Conservation (phyloP, 129 eudicot species). For the Daucus carota region DNA sequence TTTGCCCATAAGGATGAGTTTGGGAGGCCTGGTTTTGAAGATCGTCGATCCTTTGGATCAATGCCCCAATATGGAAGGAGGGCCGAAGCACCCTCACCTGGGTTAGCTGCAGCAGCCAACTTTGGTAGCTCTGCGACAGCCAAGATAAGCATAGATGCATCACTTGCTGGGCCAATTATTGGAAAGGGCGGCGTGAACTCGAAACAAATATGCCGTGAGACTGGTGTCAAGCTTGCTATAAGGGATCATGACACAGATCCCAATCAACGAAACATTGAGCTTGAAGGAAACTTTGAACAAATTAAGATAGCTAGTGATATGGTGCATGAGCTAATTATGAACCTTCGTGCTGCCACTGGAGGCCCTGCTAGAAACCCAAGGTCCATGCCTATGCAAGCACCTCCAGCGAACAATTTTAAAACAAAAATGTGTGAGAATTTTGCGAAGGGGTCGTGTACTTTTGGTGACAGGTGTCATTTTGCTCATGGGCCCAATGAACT, state of each 20-base stretch:
- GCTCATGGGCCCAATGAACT: conserved; percentile 3
- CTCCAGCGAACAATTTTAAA: conserved; percentile 5
- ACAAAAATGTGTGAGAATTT: conserved; percentile 8
- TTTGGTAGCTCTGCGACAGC: conserved; percentile 43
- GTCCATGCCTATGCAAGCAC: not conserved
- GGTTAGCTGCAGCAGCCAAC: conserved; percentile 20
- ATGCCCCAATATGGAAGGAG: not conserved
- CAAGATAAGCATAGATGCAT: conserved; percentile 37
- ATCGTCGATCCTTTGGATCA: conserved; percentile 17
- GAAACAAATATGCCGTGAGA: conserved; percentile 31
- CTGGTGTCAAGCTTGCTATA: conserved; percentile 39
- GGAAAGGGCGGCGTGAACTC: conserved; percentile 40
- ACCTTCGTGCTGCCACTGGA: conserved; percentile 7
- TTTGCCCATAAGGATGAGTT: conserved; percentile 38
- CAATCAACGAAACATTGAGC: conserved; percentile 29
- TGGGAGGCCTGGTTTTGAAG: conserved; percentile 16
- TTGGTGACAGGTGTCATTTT: conserved; percentile 12
- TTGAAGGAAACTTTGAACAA: conserved; percentile 39
- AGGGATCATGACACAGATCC: conserved; percentile 36
- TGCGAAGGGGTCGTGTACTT: not conserved
- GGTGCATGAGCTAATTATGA: conserved; percentile 36
- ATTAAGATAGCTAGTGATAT: conserved; percentile 36
- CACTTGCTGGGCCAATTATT: conserved; percentile 38
- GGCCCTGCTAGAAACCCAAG: conserved; percentile 15
- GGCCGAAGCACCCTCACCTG: conserved; percentile 15